phyloP scores from a whole-genome alignment of 495 filamentous ascomycete genomes.

The Mytilinidion resinicola region DNA sequence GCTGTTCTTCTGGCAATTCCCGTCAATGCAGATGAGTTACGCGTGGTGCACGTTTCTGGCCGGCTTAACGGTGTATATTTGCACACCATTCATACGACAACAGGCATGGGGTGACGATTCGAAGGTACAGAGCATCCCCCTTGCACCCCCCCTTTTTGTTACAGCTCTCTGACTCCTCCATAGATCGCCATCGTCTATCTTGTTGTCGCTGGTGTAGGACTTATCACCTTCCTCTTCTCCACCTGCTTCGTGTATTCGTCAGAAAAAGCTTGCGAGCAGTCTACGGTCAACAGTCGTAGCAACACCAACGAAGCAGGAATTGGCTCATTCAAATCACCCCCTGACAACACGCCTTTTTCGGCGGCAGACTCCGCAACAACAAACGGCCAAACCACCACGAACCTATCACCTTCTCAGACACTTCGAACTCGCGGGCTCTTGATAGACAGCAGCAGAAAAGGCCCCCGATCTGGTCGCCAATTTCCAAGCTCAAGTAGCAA shows the following conservation, averaged over 20 bases:
- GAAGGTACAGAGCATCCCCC: conserved; percentile 1
- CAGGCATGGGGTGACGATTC: conserved; percentile 4
- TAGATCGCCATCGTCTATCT: conserved; percentile 22
- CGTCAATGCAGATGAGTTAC: conserved; percentile 22
- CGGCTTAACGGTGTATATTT: conserved; percentile 21
- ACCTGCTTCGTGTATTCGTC: conserved; percentile 18
- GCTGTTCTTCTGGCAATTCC: conserved; percentile 26
- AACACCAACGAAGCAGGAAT: not conserved
- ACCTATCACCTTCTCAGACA: not conserved
- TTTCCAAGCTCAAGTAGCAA: not conserved
- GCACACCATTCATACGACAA: conserved; percentile 16
- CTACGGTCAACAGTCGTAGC: not conserved
- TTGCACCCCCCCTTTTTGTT: not conserved
- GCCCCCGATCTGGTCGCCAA: not conserved
- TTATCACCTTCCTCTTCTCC: conserved; percentile 18
- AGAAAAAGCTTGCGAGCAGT: conserved; percentile 18
- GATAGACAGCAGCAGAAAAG: not conserved
- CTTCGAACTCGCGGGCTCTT: not conserved
- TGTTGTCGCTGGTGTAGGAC: conserved; percentile 5
- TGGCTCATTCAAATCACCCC: not conserved
- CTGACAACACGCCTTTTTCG: not conserved
- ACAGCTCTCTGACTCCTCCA: not conserved
- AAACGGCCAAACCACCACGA: not conserved
- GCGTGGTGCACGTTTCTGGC: conserved; percentile 20
- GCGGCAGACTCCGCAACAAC: not conserved